These are phyloP conservation scores for Boletus mariae DNA, from an alignment of 1,284 basidiomycete genomes.

Conservation along the genomic window DNA sequence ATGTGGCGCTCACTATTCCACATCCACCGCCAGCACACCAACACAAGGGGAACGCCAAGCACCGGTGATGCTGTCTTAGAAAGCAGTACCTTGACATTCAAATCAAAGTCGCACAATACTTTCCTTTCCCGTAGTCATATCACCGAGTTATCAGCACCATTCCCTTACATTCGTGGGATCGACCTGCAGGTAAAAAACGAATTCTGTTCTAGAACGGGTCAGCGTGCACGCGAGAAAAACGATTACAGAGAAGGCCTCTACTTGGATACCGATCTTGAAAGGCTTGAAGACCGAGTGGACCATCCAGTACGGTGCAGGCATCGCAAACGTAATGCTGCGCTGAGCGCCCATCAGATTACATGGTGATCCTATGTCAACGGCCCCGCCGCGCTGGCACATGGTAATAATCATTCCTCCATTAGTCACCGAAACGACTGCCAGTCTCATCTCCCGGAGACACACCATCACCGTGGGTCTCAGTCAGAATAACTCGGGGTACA, in stretches of 20 bases:
- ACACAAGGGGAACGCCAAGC: too few species aligned
- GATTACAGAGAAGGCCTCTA: not conserved
- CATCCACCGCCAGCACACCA: not conserved
- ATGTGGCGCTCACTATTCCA: not conserved
- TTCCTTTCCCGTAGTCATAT: slow-evolving; percentile 16
- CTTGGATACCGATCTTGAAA: slow-evolving; percentile 1
- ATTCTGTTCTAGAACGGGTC: not conserved
- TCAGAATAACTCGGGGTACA: not conserved
- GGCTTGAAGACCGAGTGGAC: not conserved
- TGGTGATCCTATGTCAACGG: slow-evolving; percentile 11
- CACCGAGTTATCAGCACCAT: slow-evolving; percentile 20
- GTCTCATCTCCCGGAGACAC: slow-evolving; percentile 5
- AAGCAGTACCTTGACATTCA: not conserved
- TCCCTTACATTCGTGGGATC: slow-evolving; percentile 18
- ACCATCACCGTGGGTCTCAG: not conserved
- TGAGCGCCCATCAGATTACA: slow-evolving; percentile 10
- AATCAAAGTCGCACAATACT: slow-evolving; percentile 2
- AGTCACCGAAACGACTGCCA: slow-evolving; percentile 11
- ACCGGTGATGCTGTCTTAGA: too few species aligned
- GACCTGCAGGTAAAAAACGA: not conserved
- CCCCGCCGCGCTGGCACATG: slow-evolving; percentile 18
- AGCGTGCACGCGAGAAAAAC: not conserved
- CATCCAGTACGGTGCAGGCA: slow-evolving; percentile 7
- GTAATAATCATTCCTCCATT: not conserved
- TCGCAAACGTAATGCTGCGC: slow-evolving; percentile 14